These are phyloP conservation scores for Neonectria ditissima DNA, from an alignment of 2,329 filamentous ascomycete species.

Conservation along the genomic window DNA sequence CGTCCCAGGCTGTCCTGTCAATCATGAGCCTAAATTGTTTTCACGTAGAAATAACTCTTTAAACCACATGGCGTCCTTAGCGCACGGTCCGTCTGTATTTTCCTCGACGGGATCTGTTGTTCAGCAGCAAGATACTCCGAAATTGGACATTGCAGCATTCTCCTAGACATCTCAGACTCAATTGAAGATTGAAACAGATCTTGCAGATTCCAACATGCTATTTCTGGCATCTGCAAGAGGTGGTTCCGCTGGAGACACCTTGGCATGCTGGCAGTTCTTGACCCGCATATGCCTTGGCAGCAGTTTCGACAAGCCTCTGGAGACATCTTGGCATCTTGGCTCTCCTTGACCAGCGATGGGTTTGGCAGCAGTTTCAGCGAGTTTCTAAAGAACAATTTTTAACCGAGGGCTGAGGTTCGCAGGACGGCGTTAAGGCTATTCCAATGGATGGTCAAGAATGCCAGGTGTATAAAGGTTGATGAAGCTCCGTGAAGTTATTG, in stretches of 20 bases:
- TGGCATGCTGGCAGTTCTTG: neutral
- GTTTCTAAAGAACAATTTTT: neutral
- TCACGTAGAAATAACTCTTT: too few species aligned
- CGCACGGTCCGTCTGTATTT: neutral
- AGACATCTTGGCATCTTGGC: neutral
- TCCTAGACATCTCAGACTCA: neutral
- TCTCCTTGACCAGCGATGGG: neutral
- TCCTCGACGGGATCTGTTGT: neutral
- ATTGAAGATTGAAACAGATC: neutral
- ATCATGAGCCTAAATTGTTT: neutral
- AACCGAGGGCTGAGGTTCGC: neutral
- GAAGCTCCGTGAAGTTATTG: neutral
- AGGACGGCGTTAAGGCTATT: neutral
- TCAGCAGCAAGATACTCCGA: neutral
- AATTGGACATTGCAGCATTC: neutral
- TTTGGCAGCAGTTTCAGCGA: neutral
- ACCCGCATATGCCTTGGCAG: neutral
- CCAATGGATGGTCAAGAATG: neutral
- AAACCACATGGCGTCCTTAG: neutral
- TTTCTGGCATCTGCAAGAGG: neutral
- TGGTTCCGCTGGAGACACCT: neutral
- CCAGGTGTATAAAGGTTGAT: neutral
- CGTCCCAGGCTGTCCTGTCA: neutral
- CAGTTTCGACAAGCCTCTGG: neutral
- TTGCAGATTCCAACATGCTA: neutral